Evolutionary conservation across 1,139 yeast genomes (phyloP), one percentile per base, ranked within the genome.

Genomic region (Hansenula sp.): DNA sequence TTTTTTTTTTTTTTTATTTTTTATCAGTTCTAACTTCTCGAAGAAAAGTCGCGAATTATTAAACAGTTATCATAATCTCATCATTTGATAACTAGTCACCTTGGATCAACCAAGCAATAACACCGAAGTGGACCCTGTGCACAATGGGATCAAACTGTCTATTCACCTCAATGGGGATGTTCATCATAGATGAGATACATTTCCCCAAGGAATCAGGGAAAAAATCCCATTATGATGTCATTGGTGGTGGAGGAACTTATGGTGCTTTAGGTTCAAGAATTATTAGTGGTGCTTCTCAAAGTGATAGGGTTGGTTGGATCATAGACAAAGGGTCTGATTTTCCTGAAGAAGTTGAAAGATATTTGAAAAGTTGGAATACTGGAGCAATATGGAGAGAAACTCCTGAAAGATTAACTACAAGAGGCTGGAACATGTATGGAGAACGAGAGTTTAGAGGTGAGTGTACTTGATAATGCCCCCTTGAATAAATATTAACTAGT

Each of bases 171-270:
- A 46, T 54, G 52, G 97, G 97, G 37, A 83, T 90, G 89, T 84
- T 88, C 61, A 88, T 90, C 52, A 74, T 90, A n/a, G 97, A 90
- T 59, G 96, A 87, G 48, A 87, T 89, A 51, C 79, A 77, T 42
- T 81, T 76, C 53, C 70, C 75, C 0, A 57, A 62, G 7, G 56
- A 65, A 9, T 64, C 70, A 36, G 62, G 67, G 19, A 64, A 71
- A 7, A 59, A 62, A 2, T 54, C 75, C 0, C 75, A 76, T 22
- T 57, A 61, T 38, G 66, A 86, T 55, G 69, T 89, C 9, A 69
- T 87, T 33, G 97, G 97, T 0, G 97, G 97, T 0, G 97, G 90
- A 1, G 97, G 96, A 0, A 76, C 92, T 0, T 90, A 77, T 58
- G 89, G 90, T 2, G 77, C 81, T 2, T 67, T 83, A n/a, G 96